Evolutionary conservation across 495 filamentous ascomycete genomes (phyloP).

Genomic region (Lepraria neglecta): DNA sequence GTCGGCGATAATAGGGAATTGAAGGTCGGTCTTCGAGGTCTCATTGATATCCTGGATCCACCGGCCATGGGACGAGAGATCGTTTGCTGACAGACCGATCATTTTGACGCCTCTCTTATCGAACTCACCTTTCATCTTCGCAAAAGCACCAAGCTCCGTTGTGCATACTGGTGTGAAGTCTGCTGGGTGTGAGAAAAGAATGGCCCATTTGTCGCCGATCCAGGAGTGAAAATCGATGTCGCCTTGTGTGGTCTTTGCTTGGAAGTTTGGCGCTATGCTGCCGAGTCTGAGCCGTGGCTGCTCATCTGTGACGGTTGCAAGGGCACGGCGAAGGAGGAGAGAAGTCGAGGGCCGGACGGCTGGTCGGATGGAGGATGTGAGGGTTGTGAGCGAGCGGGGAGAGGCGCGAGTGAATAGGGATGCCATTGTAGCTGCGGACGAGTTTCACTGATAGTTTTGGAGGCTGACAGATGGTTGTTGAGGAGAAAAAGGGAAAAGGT

Average conservation of each 20-base stretch:
- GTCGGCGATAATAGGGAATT: conserved; percentile 67
- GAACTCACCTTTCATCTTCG: conserved; percentile 57
- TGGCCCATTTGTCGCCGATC: conserved; percentile 55
- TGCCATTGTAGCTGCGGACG: not conserved
- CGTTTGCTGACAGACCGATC: conserved; percentile 60
- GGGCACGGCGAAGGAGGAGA: conserved; percentile 32
- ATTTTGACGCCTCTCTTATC: conserved; percentile 58
- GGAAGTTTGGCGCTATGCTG: conserved; percentile 58
- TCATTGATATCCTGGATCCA: conserved; percentile 67
- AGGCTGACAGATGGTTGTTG: not conserved
- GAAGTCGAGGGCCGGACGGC: conserved; percentile 14
- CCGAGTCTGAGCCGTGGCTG: conserved; percentile 59
- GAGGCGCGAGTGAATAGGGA: conserved; percentile 13
- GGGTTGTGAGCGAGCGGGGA: not conserved
- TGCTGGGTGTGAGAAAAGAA: conserved; percentile 64
- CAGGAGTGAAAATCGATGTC: conserved; percentile 59
- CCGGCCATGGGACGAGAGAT: conserved; percentile 49
- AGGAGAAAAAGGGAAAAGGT: not conserved
- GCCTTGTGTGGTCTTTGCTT: conserved; percentile 58
- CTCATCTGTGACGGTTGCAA: conserved; percentile 35
- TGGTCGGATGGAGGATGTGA: not conserved
- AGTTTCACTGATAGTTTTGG: not conserved
- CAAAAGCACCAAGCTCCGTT: conserved; percentile 63
- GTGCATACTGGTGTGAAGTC: conserved; percentile 69
- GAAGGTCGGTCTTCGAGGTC: conserved; percentile 46